Base-by-base conservation (phyloP, 2,329 filamentous ascomycete genomes). In the Cladosporium oxysporum region DNA sequence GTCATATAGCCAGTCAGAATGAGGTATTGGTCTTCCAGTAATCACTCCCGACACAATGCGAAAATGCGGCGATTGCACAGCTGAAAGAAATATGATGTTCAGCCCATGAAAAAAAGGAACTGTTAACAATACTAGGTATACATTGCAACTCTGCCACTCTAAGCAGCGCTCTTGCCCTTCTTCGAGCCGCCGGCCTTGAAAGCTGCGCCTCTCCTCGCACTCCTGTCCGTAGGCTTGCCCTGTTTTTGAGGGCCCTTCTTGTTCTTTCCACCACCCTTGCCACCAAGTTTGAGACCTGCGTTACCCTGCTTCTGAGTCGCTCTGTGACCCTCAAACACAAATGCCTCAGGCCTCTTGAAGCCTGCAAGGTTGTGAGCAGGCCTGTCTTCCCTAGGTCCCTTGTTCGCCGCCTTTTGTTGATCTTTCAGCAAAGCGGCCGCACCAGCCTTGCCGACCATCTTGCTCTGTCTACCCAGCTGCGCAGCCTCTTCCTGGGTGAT, bases 291-390 rank as follows among this genome's bases (percentile, higher is more conserved):
- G 66, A 85, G 75, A 23, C 89, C 89, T 49, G 87, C 87, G 72
- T 83, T 88, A 5, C 86, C 89, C 67, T 89, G 87, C 66, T 84
- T 89, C 35, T 84, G 80, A 64, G 85, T 91, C 11, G 91, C 91
- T 63, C 92, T 85, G 69, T 90, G 88, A 0, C 92, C 92, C 77
- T 96, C 92, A 72, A 94, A 93, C n/a, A 93, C 85, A 69, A 93
- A 86, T 18, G 83, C 82, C 77, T 93, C 90, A 0, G 90, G 89
- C 1, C 85, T 83, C 78, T 87, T 84, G 69, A 83, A 79, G 12
- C 75, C 77, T 16, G 57, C 67, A 26, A 70, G 35, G 14, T 28
- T 29, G 37, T 59, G 57, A 44, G 52, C 58, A 33, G 62, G 35
- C 12, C 47, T 33, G 16, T 55, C 52, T 11, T 16, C 67, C 67